A percentile compares a stretch with the other conserved stretches of the same genome.
phyloP scores from a whole-genome alignment of 176 grass and related monocot species.

The Aegilops tauschii region DNA sequence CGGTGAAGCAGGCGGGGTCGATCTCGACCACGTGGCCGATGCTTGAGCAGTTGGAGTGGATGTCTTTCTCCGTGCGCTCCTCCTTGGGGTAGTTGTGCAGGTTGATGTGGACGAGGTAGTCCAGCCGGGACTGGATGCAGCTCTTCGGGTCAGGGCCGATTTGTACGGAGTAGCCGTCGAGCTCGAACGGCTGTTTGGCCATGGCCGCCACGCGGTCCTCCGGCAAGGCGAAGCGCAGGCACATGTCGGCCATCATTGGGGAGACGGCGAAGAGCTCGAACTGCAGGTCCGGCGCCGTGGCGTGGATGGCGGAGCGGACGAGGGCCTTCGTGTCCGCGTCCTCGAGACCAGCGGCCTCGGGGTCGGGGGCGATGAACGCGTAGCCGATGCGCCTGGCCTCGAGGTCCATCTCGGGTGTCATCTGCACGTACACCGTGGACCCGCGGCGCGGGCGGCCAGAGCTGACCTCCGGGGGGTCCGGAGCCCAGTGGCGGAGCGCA shows the following conservation, averaged over 20 bases:
- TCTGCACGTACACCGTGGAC: too few relatives aligned
- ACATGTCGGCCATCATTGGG: neutral
- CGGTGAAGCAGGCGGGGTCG: neutral
- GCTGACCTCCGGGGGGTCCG: too few relatives aligned
- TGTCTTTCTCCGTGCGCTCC: neutral
- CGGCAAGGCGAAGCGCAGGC: neutral
- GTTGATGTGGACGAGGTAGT: neutral
- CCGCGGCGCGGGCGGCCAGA: too few relatives aligned
- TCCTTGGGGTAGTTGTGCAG: neutral
- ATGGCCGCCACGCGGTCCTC: neutral
- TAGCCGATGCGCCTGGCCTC: too few relatives aligned
- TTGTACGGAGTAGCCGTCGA: neutral
- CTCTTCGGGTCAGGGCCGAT: neutral
- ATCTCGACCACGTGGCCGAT: neutral
- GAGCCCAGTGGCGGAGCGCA: too few relatives aligned
- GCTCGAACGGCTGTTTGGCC: neutral
- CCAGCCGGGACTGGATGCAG: accelerated
- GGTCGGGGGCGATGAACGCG: too few relatives aligned
- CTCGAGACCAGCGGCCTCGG: neutral
- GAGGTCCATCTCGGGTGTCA: too few relatives aligned
- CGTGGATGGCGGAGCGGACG: neutral
- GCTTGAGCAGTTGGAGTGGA: neutral
- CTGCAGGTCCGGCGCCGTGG: neutral
- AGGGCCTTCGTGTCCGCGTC: neutral
- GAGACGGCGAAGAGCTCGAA: neutral